A percentile compares a stretch with the other conserved stretches of the same genome.
Evolutionary conservation across 345 rosid species (phyloP).

Genomic region (Eucalyptus coolabah): DNA sequence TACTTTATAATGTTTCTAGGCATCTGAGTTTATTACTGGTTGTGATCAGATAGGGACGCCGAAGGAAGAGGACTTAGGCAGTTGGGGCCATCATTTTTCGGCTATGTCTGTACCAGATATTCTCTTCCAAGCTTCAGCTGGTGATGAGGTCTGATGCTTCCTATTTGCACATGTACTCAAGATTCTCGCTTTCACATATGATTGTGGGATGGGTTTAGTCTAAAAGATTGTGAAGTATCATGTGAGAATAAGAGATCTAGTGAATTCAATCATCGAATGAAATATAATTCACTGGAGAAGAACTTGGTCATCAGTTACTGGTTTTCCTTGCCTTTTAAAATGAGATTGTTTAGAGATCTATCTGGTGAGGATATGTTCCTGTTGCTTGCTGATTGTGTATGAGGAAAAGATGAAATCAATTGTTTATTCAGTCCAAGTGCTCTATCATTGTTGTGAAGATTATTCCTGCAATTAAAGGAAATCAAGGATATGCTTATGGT

Average conservation of each 20-base stretch:
- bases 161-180: neutral
- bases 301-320: neutral
- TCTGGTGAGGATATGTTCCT: neutral
- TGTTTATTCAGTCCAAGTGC: neutral
- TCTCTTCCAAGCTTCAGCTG: slow-evolving; percentile 87
- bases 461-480: neutral
- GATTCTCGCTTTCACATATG: neutral
- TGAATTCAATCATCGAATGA: neutral
- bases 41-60: slow-evolving; percentile 73
- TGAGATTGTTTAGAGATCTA: neutral
- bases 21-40: neutral
- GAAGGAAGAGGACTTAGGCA: slow-evolving; percentile 73
- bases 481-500: neutral
- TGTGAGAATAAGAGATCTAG: neutral
- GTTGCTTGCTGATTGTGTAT: neutral
- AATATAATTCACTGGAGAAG: neutral
- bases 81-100: slow-evolving; percentile 90
- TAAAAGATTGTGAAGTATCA: neutral
- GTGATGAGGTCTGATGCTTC: slow-evolving; percentile 54
- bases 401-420: neutral
- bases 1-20: neutral
- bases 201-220: neutral
- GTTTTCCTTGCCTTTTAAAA: neutral
- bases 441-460: neutral
- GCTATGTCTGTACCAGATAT: slow-evolving; percentile 71